Evolutionary conservation across 169 alveolate genomes (phyloP).

Genomic region (Eimeria zaria): DNA sequence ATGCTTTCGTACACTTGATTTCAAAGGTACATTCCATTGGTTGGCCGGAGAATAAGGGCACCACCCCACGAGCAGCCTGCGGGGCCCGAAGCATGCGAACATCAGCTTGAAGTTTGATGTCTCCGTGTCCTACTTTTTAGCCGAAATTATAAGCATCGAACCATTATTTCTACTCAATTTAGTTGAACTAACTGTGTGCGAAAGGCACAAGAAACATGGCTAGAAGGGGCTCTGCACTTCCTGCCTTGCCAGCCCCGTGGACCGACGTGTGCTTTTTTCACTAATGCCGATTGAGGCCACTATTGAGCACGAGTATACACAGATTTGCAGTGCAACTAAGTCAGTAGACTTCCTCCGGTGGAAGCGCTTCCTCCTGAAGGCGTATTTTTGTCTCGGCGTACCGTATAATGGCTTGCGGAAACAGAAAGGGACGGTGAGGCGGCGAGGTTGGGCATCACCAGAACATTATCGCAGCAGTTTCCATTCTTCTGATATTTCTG

Average conservation of each 20-base stretch:
- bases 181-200: background rate
- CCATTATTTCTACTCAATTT: background rate
- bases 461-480: background rate
- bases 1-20: background rate
- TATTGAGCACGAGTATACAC: background rate
- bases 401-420: background rate
- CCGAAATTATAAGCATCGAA: background rate
- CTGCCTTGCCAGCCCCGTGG: conserved; percentile 52
- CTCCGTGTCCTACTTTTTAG: background rate
- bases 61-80: conserved; percentile 79
- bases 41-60: background rate
- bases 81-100: conserved; percentile 78
- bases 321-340: background rate
- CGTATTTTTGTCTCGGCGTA: background rate
- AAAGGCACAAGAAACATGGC: conserved; percentile 6
- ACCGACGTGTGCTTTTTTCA: background rate
- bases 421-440: background rate
- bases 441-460: background rate
- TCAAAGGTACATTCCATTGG: background rate
- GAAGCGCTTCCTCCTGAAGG: background rate
- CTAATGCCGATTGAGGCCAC: background rate
- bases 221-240: background rate
- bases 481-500: background rate
- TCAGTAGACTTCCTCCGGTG: background rate
- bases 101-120: conserved; percentile 19